Evolutionary conservation across 1,139 yeast species (phyloP), one percentile per base, ranked within the genome.

Genomic region (Meyerozyma sp.): DNA sequence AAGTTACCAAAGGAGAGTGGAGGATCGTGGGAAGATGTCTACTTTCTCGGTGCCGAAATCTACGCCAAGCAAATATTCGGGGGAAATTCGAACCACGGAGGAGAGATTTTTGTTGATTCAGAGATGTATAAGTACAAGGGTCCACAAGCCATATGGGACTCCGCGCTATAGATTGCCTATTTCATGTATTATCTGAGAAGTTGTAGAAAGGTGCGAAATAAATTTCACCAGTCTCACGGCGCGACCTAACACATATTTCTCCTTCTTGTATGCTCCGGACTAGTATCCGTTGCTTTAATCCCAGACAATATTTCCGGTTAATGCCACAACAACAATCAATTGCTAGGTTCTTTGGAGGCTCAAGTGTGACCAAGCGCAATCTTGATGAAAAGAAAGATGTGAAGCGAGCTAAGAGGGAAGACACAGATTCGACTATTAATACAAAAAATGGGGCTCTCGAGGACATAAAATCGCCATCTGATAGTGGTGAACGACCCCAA

Each of bases 1-100:
- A 91, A 91, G 63, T 82, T 82, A 54, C 78, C 80, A 38, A 70
- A 70, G 55, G 74, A 68, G 36, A 54, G 47, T 40, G 89, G 88
- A 2, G 84, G 85, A 8, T 68, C 75, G 25, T 76, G 81, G 79
- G 83, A 85, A 49, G 93, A 88, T 52, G 67, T 67, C 28, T 80
- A 83, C 48, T 88, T 91, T 58, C 68, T 91, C 48, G 98, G 98
- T 2, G 96, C 89, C 1, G 88, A 89, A 62, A 85, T 91, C 43
- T 85, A 89, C 40, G 82, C 95, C 20, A 89, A 88, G 62, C 96
- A 89, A 63, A 79, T 88, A 18, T 91, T 87, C 54, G 75, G 81
- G 8, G 72, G 72, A 49, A 81, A 82, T 43, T 69, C 82, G 23
- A 79, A 79, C 54, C 75, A 73, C 46, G 72, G 74, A 32, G 68